These are phyloP conservation scores for Claviceps spartinae DNA, from an alignment of 2,329 filamentous ascomycete species.

Conservation along the genomic window DNA sequence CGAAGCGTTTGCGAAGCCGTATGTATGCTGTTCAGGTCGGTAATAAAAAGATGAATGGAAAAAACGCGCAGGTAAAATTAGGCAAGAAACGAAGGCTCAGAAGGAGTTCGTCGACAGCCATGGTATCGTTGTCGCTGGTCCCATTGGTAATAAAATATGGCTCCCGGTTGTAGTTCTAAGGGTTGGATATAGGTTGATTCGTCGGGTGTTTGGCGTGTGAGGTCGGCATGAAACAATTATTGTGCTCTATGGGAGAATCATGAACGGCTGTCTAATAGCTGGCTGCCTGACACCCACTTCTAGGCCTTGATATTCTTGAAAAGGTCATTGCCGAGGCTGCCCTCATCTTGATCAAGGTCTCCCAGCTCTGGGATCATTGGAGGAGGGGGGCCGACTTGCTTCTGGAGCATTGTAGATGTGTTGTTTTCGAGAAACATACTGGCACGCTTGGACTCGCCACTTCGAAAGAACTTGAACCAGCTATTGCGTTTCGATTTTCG, in stretches of 20 bases:
- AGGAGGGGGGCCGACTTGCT: constrained; percentile 36
- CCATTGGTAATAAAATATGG: constrained; percentile 8
- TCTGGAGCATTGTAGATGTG: constrained; percentile 15
- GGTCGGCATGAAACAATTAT: background rate
- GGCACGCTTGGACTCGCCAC: constrained; percentile 25
- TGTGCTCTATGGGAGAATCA: background rate
- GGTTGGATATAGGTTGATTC: background rate
- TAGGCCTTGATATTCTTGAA: constrained; percentile 46
- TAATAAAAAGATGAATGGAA: background rate
- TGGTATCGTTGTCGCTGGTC: constrained; percentile 14
- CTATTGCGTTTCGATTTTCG: constrained; percentile 42
- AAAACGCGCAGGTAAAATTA: constrained; percentile 1
- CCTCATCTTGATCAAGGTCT: constrained; percentile 35
- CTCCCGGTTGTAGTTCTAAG: background rate
- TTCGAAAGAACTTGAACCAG: constrained; percentile 43
- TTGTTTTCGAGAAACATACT: constrained; percentile 29
- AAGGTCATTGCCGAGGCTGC: constrained; percentile 35
- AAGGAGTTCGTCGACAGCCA: constrained; percentile 1
- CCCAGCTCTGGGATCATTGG: constrained; percentile 48
- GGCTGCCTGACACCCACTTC: background rate
- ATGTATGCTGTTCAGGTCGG: background rate
- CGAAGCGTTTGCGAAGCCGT: background rate
- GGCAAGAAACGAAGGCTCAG: constrained; percentile 8
- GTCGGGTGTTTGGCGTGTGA: background rate
- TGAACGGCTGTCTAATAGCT: background rate